Base-by-base conservation (phyloP, 2,329 filamentous ascomycete species). In the Leptographium flavum region DNA sequence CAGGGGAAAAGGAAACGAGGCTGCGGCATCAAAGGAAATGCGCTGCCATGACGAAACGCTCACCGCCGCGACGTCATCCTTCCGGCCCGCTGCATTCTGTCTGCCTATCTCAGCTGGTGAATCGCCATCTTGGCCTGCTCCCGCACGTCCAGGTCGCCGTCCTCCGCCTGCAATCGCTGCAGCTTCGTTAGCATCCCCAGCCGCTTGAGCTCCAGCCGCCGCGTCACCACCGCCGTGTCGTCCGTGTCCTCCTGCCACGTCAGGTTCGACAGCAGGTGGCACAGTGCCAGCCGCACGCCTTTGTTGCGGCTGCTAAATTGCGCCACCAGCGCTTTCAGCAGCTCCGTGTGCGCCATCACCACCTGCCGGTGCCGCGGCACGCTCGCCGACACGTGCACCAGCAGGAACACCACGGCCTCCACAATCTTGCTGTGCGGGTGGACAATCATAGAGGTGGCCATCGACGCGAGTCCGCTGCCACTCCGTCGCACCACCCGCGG, bases 341-440 rank as follows among this genome's bases (percentile, higher is more conserved):
- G 68, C 13, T 82, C 74, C 2, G 76, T 81, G 60, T 95, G 87
- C 3, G 79, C 71, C 43, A 93, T 76, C 11, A 94, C 70, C 15
- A 86, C 65, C 56, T 88, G 79, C 45, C 87, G 79, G 61, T 95
- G 87, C 27, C 76, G 73, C 3, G 87, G 79, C 13, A 80, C 69
- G 51, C 86, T 86, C 10, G 88, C 90, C 17, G 87, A 87, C 54
- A 96, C 78, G 63, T 96, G 87, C 14, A 92, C 81, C 41, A 96
- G 70, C 46, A 95, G 80, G 58, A 80, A 92, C 25, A 87, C 76
- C 11, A 90, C 82, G 3, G 84, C 74, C 54, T 76, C 74, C 43
- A 95, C 73, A 50, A 95, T 83, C 60, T 86, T 83, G 22, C 71
- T 58, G 50, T 76, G 73, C 9, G 75, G 71, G 48, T 76, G 69